phyloP scores from a whole-genome alignment of 495 filamentous ascomycete species.

The Daldinia caldariorum region DNA sequence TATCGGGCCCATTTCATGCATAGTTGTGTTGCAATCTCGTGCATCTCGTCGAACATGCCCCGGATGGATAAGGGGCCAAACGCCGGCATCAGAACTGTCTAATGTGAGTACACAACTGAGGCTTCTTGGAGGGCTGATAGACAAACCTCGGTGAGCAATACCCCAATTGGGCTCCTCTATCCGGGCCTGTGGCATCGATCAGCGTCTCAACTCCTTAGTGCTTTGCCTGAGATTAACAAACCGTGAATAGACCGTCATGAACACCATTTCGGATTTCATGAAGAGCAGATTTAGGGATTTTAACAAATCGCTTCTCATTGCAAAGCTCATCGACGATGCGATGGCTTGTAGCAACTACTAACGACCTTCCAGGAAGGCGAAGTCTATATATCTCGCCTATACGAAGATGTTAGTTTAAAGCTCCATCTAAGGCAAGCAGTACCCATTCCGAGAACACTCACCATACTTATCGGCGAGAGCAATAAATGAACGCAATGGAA shows the following conservation, averaged over 20 bases:
- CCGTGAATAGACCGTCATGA: conserved; percentile 75
- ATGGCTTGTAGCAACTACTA: conserved; percentile 60
- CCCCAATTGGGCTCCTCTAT: conserved; percentile 72
- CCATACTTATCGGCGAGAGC: conserved; percentile 48
- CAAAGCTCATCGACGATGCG: conserved; percentile 71
- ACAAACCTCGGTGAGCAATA: conserved; percentile 69
- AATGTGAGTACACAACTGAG: conserved; percentile 29
- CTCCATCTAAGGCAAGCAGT: background rate
- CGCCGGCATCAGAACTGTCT: conserved; percentile 63
- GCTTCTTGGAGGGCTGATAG: background rate
- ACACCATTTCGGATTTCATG: conserved; percentile 66
- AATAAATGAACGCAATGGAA: conserved; percentile 37
- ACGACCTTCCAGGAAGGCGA: conserved; percentile 39
- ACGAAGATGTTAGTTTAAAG: conserved; percentile 8
- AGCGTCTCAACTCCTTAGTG: background rate
- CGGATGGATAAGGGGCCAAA: conserved; percentile 78
- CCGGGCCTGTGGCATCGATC: conserved; percentile 52
- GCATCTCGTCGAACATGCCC: conserved; percentile 79
- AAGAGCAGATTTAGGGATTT: conserved; percentile 55
- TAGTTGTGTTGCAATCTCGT: conserved; percentile 76
- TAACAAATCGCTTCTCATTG: conserved; percentile 73
- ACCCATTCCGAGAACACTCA: conserved; percentile 19
- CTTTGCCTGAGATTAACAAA: conserved; percentile 14
- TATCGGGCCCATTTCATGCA: conserved; percentile 78
- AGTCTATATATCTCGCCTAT: conserved; percentile 46